Percentiles rank a stretch among this genome's conserved stretches.
These are phyloP conservation scores for Phanerochaete carnosa DNA, from an alignment of 768 basidiomycete species.

Conservation along the genomic window DNA sequence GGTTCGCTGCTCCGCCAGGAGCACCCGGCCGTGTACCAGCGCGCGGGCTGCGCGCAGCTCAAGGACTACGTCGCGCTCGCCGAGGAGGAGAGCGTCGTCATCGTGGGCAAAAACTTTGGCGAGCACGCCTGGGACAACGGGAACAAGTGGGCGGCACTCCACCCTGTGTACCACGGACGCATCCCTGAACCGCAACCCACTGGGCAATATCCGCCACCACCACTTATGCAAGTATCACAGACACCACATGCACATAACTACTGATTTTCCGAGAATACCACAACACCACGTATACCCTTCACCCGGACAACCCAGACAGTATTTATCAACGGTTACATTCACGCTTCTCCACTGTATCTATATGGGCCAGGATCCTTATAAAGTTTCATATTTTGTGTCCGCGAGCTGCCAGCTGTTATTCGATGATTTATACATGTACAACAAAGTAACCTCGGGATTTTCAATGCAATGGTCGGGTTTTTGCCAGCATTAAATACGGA, in stretches of 20 bases:
- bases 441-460: not conserved
- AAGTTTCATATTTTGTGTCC: not conserved
- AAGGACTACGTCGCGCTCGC: constrained; percentile 25
- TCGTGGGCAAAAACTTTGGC: not conserved
- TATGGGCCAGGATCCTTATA: not conserved
- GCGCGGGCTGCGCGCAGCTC: constrained; percentile 15
- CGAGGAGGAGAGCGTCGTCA: constrained; percentile 14
- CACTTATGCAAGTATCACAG: not conserved
- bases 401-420: not conserved
- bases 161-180: constrained; percentile 13
- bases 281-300: constrained; percentile 1
- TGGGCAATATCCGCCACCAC: not conserved
- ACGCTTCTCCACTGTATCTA: not conserved
- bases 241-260: not conserved
- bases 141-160: constrained; percentile 13
- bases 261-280: not conserved
- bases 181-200: not conserved
- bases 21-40: constrained; percentile 8
- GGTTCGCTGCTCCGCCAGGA: constrained; percentile 19
- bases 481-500: not conserved
- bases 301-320: not conserved
- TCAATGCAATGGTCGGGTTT: not conserved
- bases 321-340: not conserved
- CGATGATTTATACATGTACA: not conserved
- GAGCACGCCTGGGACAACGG: constrained; percentile 5